Evolutionary conservation across 345 rosid species (phyloP).

Genomic region (Brassica rapa): DNA sequence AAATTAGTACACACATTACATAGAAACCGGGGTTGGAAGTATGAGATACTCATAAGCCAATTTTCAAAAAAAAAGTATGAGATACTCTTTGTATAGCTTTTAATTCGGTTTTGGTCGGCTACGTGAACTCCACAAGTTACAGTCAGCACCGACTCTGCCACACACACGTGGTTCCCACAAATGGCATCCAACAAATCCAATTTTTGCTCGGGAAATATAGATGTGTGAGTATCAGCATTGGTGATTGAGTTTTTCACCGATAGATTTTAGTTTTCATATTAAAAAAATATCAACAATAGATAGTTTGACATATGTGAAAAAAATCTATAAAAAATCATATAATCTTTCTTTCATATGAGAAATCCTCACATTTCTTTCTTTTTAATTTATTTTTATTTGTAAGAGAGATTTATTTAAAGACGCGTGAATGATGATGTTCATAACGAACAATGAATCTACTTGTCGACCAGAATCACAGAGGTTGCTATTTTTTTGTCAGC

Average conservation of each 20-base stretch:
- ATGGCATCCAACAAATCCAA: neutral
- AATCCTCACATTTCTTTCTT: too few species aligned
- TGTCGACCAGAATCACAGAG: constrained; percentile 12
- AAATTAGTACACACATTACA: neutral
- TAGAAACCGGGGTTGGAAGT: neutral
- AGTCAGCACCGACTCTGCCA: constrained; percentile 27
- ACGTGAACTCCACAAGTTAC: constrained; percentile 40
- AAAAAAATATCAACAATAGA: too few species aligned
- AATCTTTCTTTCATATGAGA: too few species aligned
- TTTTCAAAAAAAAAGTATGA: neutral
- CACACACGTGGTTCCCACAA: constrained; percentile 37
- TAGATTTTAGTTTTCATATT: too few species aligned
- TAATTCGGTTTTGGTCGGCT: neutral
- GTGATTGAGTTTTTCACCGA: too few species aligned
- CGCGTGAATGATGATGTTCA: too few species aligned
- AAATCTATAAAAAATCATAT: too few species aligned
- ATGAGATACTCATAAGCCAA: neutral
- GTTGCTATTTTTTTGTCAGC: constrained; percentile 1
- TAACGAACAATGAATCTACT: constrained; percentile 34
- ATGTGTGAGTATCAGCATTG: constrained; percentile 6
- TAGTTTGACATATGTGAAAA: too few species aligned
- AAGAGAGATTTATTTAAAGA: too few species aligned
- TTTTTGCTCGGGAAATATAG: neutral
- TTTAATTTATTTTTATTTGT: too few species aligned
- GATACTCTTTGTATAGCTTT: constrained; percentile 6